Evolutionary conservation across 352 stramenopile species (phyloP).

Genomic region (Phytophthora brassicae): DNA sequence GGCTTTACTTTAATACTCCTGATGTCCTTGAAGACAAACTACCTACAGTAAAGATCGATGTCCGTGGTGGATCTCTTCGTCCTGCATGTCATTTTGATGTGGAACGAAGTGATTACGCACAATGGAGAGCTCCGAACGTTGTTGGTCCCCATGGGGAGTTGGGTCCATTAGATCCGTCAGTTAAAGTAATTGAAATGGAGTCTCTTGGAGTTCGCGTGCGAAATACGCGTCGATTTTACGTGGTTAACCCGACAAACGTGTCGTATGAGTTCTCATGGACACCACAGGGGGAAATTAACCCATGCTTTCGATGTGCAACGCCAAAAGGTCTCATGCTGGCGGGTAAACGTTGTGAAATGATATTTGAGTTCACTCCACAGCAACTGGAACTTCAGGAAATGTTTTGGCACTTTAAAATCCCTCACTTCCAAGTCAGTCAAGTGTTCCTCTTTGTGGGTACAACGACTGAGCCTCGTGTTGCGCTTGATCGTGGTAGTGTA

Average conservation of each 20-base stretch:
- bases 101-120: conserved; percentile 86
- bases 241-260: conserved; percentile 93
- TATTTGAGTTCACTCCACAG: conserved; percentile 95
- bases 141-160: conserved; percentile 82
- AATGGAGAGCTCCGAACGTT: conserved; percentile 62
- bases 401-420: conserved; percentile 92
- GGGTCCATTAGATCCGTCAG: conserved; percentile 78
- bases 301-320: conserved; percentile 90
- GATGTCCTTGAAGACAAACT: background rate
- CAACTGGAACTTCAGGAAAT: conserved; percentile 89
- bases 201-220: conserved; percentile 89
- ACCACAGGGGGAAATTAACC: conserved; percentile 65
- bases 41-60: conserved; percentile 42
- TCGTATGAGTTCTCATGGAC: conserved; percentile 94
- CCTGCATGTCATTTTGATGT: conserved; percentile 94
- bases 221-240: conserved; percentile 93
- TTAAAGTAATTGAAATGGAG: conserved; percentile 93
- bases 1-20: conserved; percentile 46
- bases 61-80: conserved; percentile 77
- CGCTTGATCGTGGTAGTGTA: conserved; percentile 84
- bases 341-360: conserved; percentile 93
- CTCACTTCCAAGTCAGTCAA: conserved; percentile 88
- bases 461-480: conserved; percentile 90
- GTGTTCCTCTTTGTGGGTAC: conserved; percentile 92
- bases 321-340: conserved; percentile 90